Evolutionary conservation across 345 rosid species (phyloP), one percentile per base, ranked within the genome.

Genomic region (Cochlearia excelsa): DNA sequence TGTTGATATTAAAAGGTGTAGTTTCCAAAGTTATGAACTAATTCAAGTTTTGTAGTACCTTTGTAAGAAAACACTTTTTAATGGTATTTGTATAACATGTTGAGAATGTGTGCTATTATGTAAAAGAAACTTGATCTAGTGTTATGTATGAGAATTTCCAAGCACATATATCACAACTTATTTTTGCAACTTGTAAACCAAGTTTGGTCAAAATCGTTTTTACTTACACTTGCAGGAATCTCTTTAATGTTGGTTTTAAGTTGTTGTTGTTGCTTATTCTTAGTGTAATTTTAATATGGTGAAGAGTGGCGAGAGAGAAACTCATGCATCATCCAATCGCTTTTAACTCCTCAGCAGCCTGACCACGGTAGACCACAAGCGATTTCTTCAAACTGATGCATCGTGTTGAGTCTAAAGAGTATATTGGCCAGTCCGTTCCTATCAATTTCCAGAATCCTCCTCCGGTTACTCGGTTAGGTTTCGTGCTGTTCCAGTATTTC

Each of bases 241-340:
- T 66, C 79, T 76, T 75, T 88, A 16, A 16, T 16, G 62, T 41
- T 62, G 65, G 29, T 55, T 47, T 30, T 63, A 30, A 23, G 52
- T 30, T 59, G 47, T 57, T 58, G 52, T 30, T 59, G 47, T 57
- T 58, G 70, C 46, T 65, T 71, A 52, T 71, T 65, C 58, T 31
- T 59, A 52, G 3, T 64, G 69, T 61, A 28, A 23, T 5, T 62
- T 3, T 29, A 30, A 42, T 50, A 41, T 51, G 59, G 23, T 16
- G 23, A 7, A 0, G 74, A 63, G 44, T 51, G 81, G 5, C 75
- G 63, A 7, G 88, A 77, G 45, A 95, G 88, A 55, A 88, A 92
- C 54, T 92, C 98, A n/a, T 92, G 98, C 98, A 92, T 92, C 98
- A 92, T 92, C 99, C 97, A 92, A 59, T 92, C 99, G 2, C 97